Evolutionary conservation across 2,329 filamentous ascomycete species (phyloP).

Genomic region (Capronia epimyces): DNA sequence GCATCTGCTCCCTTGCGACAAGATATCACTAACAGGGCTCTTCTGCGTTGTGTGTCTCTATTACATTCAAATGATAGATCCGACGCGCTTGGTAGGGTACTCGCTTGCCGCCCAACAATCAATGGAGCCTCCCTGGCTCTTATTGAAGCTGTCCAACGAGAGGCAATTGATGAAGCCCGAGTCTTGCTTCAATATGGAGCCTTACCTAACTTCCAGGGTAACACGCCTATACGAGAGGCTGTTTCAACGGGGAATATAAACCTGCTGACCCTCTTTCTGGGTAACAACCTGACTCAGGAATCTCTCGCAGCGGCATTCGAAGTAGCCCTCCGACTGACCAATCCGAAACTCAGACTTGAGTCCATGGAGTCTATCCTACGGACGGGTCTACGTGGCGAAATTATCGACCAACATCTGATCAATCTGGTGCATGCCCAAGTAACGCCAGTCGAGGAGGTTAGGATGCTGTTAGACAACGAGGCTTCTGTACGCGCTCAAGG

Average conservation of each 20-base stretch:
- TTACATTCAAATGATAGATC: background rate
- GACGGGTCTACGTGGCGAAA: slow-evolving; percentile 16
- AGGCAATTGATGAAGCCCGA: background rate
- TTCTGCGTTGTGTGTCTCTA: slow-evolving; percentile 2
- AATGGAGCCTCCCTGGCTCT: slow-evolving; percentile 1
- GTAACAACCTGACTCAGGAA: background rate
- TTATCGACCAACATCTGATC: slow-evolving; percentile 6
- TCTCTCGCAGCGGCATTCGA: background rate
- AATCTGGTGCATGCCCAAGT: background rate
- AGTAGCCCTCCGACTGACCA: slow-evolving; percentile 2
- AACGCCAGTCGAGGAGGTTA: slow-evolving; percentile 37
- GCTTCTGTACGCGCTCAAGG: slow-evolving; percentile 53
- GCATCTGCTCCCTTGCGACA: background rate
- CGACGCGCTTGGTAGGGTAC: background rate
- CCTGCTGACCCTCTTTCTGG: slow-evolving; percentile 3
- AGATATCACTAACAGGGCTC: slow-evolving; percentile 1
- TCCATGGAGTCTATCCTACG: slow-evolving; percentile 21
- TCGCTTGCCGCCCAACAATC: slow-evolving; percentile 1
- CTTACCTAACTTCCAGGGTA: background rate
- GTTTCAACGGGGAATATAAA: background rate
- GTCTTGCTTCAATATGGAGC: slow-evolving; percentile 1
- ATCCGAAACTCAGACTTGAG: slow-evolving; percentile 1
- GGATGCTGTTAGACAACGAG: slow-evolving; percentile 48
- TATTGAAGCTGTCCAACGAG: background rate
- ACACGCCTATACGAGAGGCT: slow-evolving; percentile 1